Base-by-base conservation (phyloP, 371 early-diverging fungal species). In the Rhizopus microsporus region DNA sequence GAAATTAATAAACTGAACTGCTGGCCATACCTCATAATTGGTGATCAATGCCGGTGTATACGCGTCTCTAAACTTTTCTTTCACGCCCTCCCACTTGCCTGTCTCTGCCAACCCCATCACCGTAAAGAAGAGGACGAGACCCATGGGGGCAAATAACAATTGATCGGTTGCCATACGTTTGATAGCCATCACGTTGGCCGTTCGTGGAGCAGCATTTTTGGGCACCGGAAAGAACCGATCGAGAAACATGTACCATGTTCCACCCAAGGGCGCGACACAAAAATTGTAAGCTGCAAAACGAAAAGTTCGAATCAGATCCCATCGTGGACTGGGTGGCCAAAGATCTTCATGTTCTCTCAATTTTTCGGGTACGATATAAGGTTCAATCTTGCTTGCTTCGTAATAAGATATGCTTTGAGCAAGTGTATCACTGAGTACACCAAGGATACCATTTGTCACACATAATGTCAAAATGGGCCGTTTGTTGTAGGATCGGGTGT, bases 1-100 rank as follows among this genome's bases (percentile, higher is more conserved):
- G 65, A 93, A 92, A 66, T 92, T 93, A 17, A 93, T 68, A 6
- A 81, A 67, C 65, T 93, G 93, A 6, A 90, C 91, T 5, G 80
- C 59, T 9, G 93, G 93, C 93, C 93, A 93, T 1, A 93, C 72
- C 13, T 80, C 80, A 54, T 91, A 93, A 51, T 91, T 91, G n/a
- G 89, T 85, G n/a, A 72, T 74, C 51, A 93, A 61, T 0, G 92
- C 88, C 1, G 85, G 75, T 40, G 70, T 8, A 62, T 81, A 91
- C 10, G 82, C 79, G 42, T 80, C 77, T 23, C 51, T 57, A 46
- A 91, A 72, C 46, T 89, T 89, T 13, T 81, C 75, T 57, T 82
- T 74, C 29, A 91, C 82, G 10, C 80, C 83, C 42, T 72, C 64
- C 63, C 78, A 59, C 56, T 70, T 63, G 5, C 78, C 72, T 0